These are phyloP conservation scores for Desmodesmus armatus DNA, from an alignment of 139 green algal species.

Conservation along the genomic window DNA sequence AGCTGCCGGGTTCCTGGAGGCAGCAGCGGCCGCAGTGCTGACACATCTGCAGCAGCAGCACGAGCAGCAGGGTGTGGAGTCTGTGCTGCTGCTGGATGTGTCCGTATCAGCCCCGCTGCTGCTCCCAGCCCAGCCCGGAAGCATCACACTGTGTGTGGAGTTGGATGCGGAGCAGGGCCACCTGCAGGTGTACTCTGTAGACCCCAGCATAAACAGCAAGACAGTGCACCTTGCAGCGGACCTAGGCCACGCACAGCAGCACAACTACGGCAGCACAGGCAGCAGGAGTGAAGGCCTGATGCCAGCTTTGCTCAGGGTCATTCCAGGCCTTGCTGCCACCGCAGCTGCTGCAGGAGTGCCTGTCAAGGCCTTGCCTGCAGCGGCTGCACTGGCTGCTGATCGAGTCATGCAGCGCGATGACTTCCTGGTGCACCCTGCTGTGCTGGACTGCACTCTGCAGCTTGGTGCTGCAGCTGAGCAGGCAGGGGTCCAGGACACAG, in stretches of 20 bases:
- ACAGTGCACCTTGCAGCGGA: not conserved
- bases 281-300: not conserved
- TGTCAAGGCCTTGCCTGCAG: not conserved
- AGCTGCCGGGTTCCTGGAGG: constrained; percentile 76
- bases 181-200: not conserved
- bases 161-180: not conserved
- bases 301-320: not conserved
- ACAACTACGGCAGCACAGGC: not conserved
- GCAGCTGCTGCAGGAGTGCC: not conserved
- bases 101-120: constrained; percentile 6
- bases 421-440: constrained; percentile 57
- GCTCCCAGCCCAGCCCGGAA: not conserved
- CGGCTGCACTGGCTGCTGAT: constrained; percentile 8
- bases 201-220: not conserved
- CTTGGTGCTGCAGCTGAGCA: constrained; percentile 59
- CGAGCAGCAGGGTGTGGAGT: too few relatives aligned
- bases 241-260: not conserved
- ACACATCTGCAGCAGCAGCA: not conserved
- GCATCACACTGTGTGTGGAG: constrained; percentile 12
- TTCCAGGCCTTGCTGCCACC: not conserved
- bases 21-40: constrained; percentile 6
- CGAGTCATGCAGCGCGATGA: not conserved
- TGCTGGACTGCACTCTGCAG: constrained; percentile 73
- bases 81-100: constrained; percentile 5
- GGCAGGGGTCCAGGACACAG: not conserved